These are phyloP conservation scores for Acorus calamus DNA, from an alignment of 106 monocot genomes.

Conservation along the genomic window DNA sequence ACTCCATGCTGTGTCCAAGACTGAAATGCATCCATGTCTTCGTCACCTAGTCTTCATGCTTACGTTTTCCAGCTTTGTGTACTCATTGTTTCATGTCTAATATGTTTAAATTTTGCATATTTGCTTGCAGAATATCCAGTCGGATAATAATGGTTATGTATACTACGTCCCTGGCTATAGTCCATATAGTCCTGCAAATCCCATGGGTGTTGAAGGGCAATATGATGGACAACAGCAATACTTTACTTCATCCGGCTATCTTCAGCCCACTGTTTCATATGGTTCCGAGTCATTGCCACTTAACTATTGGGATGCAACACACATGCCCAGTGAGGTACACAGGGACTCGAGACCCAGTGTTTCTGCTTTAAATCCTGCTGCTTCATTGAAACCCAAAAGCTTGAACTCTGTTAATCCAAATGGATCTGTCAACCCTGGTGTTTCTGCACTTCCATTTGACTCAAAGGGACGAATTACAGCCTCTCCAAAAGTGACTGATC, in stretches of 20 bases:
- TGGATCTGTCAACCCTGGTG: neutral
- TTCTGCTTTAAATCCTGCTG: neutral
- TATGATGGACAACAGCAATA: conserved; percentile 1
- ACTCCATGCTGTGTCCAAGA: too few relatives aligned
- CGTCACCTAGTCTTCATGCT: too few relatives aligned
- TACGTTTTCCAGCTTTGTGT: too few relatives aligned
- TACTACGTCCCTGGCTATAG: neutral
- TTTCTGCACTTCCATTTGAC: neutral
- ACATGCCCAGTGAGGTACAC: neutral
- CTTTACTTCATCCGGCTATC: conserved; percentile 2
- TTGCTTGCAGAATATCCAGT: too few relatives aligned
- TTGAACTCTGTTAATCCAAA: neutral
- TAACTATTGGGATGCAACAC: neutral
- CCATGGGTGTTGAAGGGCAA: neutral
- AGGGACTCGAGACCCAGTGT: neutral
- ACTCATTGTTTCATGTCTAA: too few relatives aligned
- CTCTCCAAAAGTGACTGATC: conserved; percentile 1
- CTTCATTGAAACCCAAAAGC: neutral
- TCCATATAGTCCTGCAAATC: neutral
- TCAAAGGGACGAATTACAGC: conserved; percentile 3
- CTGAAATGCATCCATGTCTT: too few relatives aligned
- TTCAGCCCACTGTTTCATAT: neutral
- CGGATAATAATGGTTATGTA: neutral
- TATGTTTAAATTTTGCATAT: too few relatives aligned
- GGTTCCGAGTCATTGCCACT: conserved; percentile 2